A percentile compares a stretch with the other conserved stretches of the same genome.
Conservation (phyloP, 1,284 basidiomycete genomes). For the Pseudozyma hubeiensis region DNA sequence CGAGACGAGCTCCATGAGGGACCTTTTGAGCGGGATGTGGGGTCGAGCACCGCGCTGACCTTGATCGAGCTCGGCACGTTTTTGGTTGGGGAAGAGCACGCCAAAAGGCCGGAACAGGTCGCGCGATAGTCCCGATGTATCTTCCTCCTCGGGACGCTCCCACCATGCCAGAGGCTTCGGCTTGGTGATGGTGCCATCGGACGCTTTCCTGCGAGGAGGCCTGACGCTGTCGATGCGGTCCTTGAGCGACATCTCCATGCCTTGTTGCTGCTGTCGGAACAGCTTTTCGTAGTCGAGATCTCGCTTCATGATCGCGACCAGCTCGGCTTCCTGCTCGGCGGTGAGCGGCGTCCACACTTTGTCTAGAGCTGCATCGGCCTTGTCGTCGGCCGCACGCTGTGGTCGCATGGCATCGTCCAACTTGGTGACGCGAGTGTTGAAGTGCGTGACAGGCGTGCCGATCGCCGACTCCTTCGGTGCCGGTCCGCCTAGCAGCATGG, state of each 20-base stretch:
- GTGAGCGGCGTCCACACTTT: conserved; percentile 70
- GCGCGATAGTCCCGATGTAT: conserved; percentile 26
- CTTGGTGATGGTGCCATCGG: conserved; percentile 40
- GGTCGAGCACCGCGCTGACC: conserved; percentile 54
- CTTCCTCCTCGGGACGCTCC: conserved; percentile 56
- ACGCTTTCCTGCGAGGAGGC: conserved; percentile 36
- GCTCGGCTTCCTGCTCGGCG: conserved; percentile 71
- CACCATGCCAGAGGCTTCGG: conserved; percentile 61
- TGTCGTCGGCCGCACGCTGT: conserved; percentile 72
- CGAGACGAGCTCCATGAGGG: conserved; percentile 74
- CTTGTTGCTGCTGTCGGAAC: conserved; percentile 60
- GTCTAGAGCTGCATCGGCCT: conserved; percentile 12
- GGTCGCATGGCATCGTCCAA: conserved; percentile 71
- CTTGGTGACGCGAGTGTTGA: conserved; percentile 76
- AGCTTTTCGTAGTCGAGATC: conserved; percentile 72
- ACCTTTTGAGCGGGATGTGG: conserved; percentile 45
- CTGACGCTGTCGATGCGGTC: conserved; percentile 48
- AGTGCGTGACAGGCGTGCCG: conserved; percentile 73
- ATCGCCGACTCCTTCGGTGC: conserved; percentile 61
- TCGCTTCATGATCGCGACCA: conserved; percentile 73
- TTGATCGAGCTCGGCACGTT: conserved; percentile 74
- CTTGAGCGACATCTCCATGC: conserved; percentile 52
- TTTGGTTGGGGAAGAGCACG: conserved; percentile 59
- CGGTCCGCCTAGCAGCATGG: conserved; percentile 67
- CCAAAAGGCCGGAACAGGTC: conserved; percentile 49